Evolutionary conservation across 176 grass and related monocot species (phyloP), one percentile per base, ranked within the genome.

Genomic region (Lolium rigidum): DNA sequence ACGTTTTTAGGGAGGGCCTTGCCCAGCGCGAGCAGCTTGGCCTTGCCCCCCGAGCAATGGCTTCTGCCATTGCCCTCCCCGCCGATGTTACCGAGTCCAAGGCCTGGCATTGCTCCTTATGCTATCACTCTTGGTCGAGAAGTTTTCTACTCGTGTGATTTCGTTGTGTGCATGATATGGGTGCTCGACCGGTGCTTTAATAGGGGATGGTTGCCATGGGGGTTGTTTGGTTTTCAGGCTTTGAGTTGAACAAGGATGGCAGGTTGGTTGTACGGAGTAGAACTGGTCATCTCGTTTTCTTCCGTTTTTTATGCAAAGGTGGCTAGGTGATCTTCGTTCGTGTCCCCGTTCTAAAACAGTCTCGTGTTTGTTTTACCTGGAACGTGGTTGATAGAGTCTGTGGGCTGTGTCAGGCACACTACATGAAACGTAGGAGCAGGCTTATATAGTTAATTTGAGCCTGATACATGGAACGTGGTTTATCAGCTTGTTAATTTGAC

Each of bases 1-100:
- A 98, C 86, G 48, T 95, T 89, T n/a, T 86, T 83, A 26, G 96
- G 96, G 78, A 98, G 93, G 18, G 83, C 93, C 78, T 98, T 98
- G 86, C 90, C 93, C 16, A 98, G 56, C 35, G 96, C 96, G 17
- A 98, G 83, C 78, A 98, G 78, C 72, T 87, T 89, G 37, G 96
- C 93, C 71, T 94, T 98, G 68, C 86, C 70, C 44, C 75, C 85
- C 16, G 81, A 70, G 76, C 69, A 21, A 20, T 80, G 89, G 81
- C 41, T 84, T 18, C 44, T 89, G 38, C 81, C 85, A 8, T 74
- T 80, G 82, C 26, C 4, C 3, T 56, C 57, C n/a, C 24, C 56
- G 64, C 9, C 47, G 39, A 11, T 2, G 10, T 48, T 66, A 55
- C 44, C 69, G 20, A 49, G 66, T 37, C 75, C 91, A 76, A 83